Conservation (phyloP, 805 yeast species). For the Candida pseudofarinosa region DNA sequence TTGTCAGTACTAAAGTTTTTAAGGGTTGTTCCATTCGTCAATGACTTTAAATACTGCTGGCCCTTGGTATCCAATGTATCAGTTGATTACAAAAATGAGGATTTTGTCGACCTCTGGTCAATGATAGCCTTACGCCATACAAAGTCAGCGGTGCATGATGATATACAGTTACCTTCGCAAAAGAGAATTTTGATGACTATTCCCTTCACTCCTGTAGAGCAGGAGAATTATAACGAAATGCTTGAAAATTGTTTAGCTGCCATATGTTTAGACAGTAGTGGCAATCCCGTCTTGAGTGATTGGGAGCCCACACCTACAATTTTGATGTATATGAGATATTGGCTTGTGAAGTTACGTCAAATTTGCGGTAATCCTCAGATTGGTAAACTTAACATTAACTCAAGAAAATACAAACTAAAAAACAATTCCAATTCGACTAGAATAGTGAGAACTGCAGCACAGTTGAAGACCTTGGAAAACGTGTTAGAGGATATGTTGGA, state of each 20-base stretch:
- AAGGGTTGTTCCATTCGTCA: slow-evolving; percentile 60
- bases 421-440: slow-evolving; percentile 8
- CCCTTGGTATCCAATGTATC: slow-evolving; percentile 15
- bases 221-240: slow-evolving; percentile 69
- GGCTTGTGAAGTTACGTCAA: slow-evolving; percentile 70
- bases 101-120: slow-evolving; percentile 46
- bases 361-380: slow-evolving; percentile 78
- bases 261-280: slow-evolving; percentile 52
- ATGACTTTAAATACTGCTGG: slow-evolving; percentile 40
- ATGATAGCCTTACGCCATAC: slow-evolving; percentile 71
- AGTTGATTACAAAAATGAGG: slow-evolving; percentile 14
- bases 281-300: slow-evolving; percentile 45
- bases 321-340: slow-evolving; percentile 50
- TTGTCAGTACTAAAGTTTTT: slow-evolving; percentile 68
- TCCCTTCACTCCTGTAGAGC: slow-evolving; percentile 80
- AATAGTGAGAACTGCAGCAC: slow-evolving; percentile 19
- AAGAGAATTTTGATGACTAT: slow-evolving; percentile 62
- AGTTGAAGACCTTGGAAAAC: slow-evolving; percentile 50
- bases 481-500: slow-evolving; percentile 64
- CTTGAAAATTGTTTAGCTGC: slow-evolving; percentile 55
- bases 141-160: slow-evolving; percentile 73
- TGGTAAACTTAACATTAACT: slow-evolving; percentile 26
- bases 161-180: slow-evolving; percentile 78
- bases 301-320: slow-evolving; percentile 45
- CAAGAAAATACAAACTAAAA: slow-evolving; percentile 20